These are phyloP conservation scores for Barbarea vulgaris DNA, from an alignment of 345 rosid species.

Conservation along the genomic window DNA sequence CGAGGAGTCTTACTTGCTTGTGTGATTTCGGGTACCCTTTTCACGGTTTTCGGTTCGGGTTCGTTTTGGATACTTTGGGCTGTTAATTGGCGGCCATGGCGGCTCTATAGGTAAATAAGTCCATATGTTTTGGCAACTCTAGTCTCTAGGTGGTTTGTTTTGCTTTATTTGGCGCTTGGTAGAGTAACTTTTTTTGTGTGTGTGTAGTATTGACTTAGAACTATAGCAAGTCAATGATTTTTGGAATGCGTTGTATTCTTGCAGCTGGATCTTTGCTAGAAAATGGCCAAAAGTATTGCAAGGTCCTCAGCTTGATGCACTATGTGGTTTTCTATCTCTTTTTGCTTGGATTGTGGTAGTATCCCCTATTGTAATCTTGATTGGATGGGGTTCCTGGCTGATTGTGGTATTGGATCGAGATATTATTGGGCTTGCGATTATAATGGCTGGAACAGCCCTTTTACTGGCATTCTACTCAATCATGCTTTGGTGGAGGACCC, in stretches of 20 bases:
- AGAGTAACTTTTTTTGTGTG: constrained; percentile 1
- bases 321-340: constrained; percentile 74
- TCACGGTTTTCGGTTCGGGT: constrained; percentile 66
- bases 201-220: constrained; percentile 9
- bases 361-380: constrained; percentile 81
- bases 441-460: constrained; percentile 98
- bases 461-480: constrained; percentile 93
- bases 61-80: constrained; percentile 90
- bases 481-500: constrained; percentile 99
- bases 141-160: constrained; percentile 10
- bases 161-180: background rate
- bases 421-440: constrained; percentile 91
- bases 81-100: constrained; percentile 99
- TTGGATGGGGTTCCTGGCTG: constrained; percentile 90
- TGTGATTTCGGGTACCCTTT: constrained; percentile 84
- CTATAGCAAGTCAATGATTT: constrained; percentile 10
- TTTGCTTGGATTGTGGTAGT: constrained; percentile 78
- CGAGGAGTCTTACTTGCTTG: constrained; percentile 68
- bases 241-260: constrained; percentile 29
- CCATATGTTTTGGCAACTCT: background rate
- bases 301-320: constrained; percentile 78
- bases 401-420: constrained; percentile 74
- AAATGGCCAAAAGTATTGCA: constrained; percentile 89
- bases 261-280: constrained; percentile 98
- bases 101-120: constrained; percentile 77